Conservation (phyloP, 495 filamentous ascomycete genomes). For the Lasiosphaeris hirsuta region DNA sequence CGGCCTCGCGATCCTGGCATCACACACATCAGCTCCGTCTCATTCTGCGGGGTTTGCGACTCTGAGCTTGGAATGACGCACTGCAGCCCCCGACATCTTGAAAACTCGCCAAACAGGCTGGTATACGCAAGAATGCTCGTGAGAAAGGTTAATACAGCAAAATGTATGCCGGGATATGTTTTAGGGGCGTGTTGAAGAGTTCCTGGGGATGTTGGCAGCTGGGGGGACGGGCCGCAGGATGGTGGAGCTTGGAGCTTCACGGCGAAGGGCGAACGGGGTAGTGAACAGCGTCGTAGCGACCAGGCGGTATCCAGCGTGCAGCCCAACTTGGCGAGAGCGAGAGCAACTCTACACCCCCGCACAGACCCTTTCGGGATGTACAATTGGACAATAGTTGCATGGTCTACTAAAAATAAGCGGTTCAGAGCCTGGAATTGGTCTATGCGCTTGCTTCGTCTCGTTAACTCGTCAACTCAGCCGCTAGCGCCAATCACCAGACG, state of each 20-base stretch:
- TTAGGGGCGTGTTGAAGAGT: neutral
- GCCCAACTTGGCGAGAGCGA: neutral
- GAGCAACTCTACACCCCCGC: too few relatives aligned
- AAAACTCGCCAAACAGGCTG: conserved; percentile 10
- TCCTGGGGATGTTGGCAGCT: conserved; percentile 1
- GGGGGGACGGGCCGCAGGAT: conserved; percentile 8
- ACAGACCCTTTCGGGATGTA: conserved; percentile 2
- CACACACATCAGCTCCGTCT: conserved; percentile 16
- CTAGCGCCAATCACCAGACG: conserved; percentile 18
- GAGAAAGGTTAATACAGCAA: neutral
- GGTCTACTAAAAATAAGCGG: conserved; percentile 6
- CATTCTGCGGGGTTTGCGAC: conserved; percentile 15
- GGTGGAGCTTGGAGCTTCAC: conserved; percentile 22
- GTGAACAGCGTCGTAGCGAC: neutral
- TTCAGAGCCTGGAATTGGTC: conserved; percentile 1
- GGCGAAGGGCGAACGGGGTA: neutral
- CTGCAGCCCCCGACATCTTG: conserved; percentile 60
- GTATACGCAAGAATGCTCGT: neutral
- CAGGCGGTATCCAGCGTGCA: neutral
- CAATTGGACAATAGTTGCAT: neutral
- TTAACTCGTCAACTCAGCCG: conserved; percentile 6
- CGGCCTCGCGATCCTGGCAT: conserved; percentile 75
- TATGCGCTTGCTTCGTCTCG: conserved; percentile 1
- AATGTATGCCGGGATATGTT: neutral
- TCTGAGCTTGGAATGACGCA: conserved; percentile 28